Evolutionary conservation across 441 rosid genomes (phyloP), one percentile per base, ranked within the genome.

Genomic region (Populus hybrid): DNA sequence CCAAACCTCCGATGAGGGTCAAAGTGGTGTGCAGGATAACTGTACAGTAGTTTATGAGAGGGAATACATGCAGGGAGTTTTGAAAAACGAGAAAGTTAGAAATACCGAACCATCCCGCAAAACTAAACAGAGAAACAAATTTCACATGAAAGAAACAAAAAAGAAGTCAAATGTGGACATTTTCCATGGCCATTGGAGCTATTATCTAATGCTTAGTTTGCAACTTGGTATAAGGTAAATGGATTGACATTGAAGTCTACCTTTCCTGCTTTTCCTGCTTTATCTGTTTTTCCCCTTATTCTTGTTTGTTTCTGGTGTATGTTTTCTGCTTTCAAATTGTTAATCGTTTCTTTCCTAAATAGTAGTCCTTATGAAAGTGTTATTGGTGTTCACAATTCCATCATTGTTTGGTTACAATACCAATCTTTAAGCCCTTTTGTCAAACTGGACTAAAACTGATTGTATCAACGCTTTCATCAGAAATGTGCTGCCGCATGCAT

Each of bases 171-270:
- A 89, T 69, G 73, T 84, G 79, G 85, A 79, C 76, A 80, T 87
- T 79, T 84, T 90, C 34, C 84, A 83, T 50, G 87, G 90, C 36
- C 74, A 78, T 57, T 88, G 85, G 81, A 90, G 93, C 89, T 83
- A 90, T 77, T 89, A 88, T 84, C 84, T 94, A 73, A 94, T 87
- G 97, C 97, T 94, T 66, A 93, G 90, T 84, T 89, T 96, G 85
- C 99, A 96, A 88, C 95, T 94, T 24, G 99, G 99, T 75, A 93
- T 95, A 89, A 93, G 98, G 99, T 95, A 89, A 75, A 77, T 74
- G 72, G 76, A 73, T 83, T 34, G 24, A 69, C 14, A 67, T 3
- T 38, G 21, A 21, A 35, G 28, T 28, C 26, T 26, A 21, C 9
- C 66, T 54, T 35, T 35, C 71, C 30, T 69, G 18, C 10, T 28